phyloP scores from a whole-genome alignment of 805 yeast species.

The Candida incommunis region DNA sequence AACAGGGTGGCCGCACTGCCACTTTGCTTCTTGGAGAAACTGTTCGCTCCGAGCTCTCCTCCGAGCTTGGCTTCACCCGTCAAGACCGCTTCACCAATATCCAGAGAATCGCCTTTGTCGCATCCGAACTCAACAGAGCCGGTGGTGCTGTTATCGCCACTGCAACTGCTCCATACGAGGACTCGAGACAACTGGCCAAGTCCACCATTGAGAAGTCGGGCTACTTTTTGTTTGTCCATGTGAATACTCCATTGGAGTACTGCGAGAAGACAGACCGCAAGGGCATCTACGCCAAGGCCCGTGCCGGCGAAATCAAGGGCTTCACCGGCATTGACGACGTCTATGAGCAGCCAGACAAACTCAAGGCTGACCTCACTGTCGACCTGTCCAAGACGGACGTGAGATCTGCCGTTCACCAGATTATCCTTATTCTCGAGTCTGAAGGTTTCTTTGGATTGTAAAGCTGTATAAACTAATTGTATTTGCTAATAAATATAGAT shows the following conservation, averaged over 20 bases:
- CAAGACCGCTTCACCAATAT: conserved; percentile 26
- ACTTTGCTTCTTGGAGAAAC: conserved; percentile 38
- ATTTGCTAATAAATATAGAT: too few species aligned
- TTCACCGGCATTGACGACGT: conserved; percentile 32
- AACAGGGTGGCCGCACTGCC: conserved; percentile 74
- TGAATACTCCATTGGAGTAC: conserved; percentile 34
- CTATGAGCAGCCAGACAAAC: conserved; percentile 32
- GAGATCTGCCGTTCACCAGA: conserved; percentile 58
- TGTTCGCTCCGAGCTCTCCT: conserved; percentile 25
- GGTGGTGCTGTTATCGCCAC: conserved; percentile 83
- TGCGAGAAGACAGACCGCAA: conserved; percentile 34
- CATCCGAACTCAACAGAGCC: conserved; percentile 69
- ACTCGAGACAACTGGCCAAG: conserved; percentile 29
- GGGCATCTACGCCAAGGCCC: conserved; percentile 34
- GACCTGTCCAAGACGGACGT: conserved; percentile 42
- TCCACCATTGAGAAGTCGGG: conserved; percentile 34
- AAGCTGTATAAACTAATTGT: not conserved
- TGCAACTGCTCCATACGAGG: conserved; percentile 33
- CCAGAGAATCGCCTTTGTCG: conserved; percentile 44
- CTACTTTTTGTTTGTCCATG: conserved; percentile 36
- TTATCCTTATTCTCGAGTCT: conserved; percentile 58
- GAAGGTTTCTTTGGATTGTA: conserved; percentile 60
- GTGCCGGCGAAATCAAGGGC: conserved; percentile 32
- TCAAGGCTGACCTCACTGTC: conserved; percentile 39
- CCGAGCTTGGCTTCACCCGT: conserved; percentile 27